phyloP scores from a whole-genome alignment of 164 flowering plant genomes.

The Kalanchoe fedtschenkoi region DNA sequence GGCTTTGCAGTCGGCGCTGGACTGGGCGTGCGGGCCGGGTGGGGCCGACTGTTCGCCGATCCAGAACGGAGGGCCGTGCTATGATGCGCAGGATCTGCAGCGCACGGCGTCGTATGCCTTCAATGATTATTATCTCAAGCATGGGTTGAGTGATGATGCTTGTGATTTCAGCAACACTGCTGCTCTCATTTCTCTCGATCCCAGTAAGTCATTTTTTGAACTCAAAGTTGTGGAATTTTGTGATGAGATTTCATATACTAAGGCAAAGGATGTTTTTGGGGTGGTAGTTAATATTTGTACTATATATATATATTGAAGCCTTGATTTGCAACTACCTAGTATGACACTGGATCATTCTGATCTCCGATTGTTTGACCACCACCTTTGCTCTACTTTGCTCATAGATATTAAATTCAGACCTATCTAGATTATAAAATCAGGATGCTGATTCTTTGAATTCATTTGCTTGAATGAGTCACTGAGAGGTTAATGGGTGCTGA shows the following conservation, averaged over 20 bases:
- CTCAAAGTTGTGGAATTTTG: neutral
- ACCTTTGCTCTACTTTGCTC: neutral
- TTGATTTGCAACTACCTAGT: neutral
- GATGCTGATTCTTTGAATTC: neutral
- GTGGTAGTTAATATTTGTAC: neutral
- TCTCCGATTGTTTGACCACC: neutral
- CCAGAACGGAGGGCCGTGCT: constrained; percentile 58
- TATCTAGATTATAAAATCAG: neutral
- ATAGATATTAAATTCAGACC: neutral
- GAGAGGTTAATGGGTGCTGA: neutral
- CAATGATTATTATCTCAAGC: constrained; percentile 57
- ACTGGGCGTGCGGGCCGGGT: constrained; percentile 85
- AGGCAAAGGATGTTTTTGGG: constrained; percentile 5
- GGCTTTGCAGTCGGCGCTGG: constrained; percentile 51
- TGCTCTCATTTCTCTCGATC: constrained; percentile 60
- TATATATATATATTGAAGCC: neutral
- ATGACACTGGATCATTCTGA: no score
- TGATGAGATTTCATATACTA: neutral
- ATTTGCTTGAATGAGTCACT: neutral
- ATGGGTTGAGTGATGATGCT: constrained; percentile 36
- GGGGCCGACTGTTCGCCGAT: constrained; percentile 61
- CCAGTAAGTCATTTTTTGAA: constrained; percentile 33
- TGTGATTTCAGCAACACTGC: constrained; percentile 55
- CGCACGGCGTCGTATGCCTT: constrained; percentile 66
- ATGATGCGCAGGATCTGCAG: constrained; percentile 36